phyloP scores from a whole-genome alignment of 352 stramenopile species.

The Globisporangium sylvaticum region DNA sequence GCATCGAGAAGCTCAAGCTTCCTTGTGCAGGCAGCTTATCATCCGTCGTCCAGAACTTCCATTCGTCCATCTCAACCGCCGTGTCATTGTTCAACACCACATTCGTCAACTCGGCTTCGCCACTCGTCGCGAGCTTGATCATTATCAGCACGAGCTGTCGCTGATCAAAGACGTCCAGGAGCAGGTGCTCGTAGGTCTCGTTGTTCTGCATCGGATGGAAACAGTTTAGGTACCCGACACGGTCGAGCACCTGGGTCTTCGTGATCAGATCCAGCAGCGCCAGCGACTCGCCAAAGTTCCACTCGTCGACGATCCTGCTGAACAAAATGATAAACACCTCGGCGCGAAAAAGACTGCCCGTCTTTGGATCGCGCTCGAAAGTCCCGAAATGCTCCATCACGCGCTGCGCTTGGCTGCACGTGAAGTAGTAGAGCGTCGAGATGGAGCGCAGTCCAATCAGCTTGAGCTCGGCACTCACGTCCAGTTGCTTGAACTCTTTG shows the following conservation, averaged over 20 bases:
- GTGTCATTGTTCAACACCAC: constrained; percentile 42
- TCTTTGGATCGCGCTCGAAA: constrained; percentile 56
- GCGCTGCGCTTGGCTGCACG: constrained; percentile 58
- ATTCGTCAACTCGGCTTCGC: constrained; percentile 46
- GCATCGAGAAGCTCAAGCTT: constrained; percentile 44
- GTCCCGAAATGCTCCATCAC: constrained; percentile 80
- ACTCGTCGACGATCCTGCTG: constrained; percentile 61
- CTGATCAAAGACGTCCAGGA: constrained; percentile 47
- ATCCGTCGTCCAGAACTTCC: constrained; percentile 52
- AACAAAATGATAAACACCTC: constrained; percentile 77
- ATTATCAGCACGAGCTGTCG: constrained; percentile 53
- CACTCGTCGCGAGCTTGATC: constrained; percentile 38
- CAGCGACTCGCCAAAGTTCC: constrained; percentile 60
- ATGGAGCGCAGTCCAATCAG: constrained; percentile 64
- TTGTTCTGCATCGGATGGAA: constrained; percentile 58
- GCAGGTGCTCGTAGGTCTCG: constrained; percentile 48
- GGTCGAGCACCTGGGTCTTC: constrained; percentile 62
- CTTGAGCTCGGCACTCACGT: constrained; percentile 57
- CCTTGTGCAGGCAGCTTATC: constrained; percentile 47
- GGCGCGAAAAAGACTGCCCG: constrained; percentile 47
- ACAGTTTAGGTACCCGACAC: constrained; percentile 54
- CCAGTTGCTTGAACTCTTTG: constrained; percentile 75
- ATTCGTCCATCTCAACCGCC: constrained; percentile 38
- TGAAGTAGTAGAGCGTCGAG: constrained; percentile 71
- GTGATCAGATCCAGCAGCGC: constrained; percentile 60